Percentiles rank a stretch among this genome's conserved stretches.
Evolutionary conservation across 805 yeast species (phyloP).

Genomic region (Barnettozyma californica): DNA sequence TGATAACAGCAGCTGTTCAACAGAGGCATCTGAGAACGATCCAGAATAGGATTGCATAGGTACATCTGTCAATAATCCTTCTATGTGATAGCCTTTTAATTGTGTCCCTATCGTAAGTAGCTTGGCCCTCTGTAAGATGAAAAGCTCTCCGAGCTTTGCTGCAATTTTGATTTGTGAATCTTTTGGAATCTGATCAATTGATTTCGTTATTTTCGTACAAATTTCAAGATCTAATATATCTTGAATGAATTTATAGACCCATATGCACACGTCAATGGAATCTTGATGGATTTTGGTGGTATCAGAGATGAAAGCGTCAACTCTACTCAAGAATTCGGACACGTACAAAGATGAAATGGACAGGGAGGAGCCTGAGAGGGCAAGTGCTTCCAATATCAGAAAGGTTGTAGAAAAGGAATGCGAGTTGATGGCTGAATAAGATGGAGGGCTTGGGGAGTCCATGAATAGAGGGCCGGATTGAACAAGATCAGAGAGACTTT

Average conservation of each 20-base stretch:
- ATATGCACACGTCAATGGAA: conserved; percentile 32
- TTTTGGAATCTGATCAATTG: conserved; percentile 19
- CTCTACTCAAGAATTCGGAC: conserved; percentile 32
- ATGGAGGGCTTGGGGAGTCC: neutral
- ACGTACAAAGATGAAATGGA: conserved; percentile 39
- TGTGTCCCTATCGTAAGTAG: conserved; percentile 31
- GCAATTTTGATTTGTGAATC: conserved; percentile 23
- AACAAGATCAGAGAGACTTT: neutral
- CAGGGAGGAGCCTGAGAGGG: conserved; percentile 31
- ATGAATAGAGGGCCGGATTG: neutral
- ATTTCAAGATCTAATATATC: conserved; percentile 30
- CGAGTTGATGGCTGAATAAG: conserved; percentile 16
- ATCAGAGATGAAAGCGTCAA: conserved; percentile 35
- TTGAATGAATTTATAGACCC: conserved; percentile 36
- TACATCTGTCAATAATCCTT: conserved; percentile 27
- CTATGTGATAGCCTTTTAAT: conserved; percentile 26
- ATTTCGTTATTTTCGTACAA: conserved; percentile 12
- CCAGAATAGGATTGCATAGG: neutral
- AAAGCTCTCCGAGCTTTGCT: conserved; percentile 45
- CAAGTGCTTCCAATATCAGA: conserved; percentile 31
- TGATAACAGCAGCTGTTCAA: conserved; percentile 25
- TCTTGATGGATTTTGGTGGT: conserved; percentile 25
- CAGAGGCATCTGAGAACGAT: neutral
- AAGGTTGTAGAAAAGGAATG: conserved; percentile 35
- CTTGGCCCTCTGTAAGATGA: conserved; percentile 42